Evolutionary conservation across 2,329 filamentous ascomycete genomes (phyloP).

Genomic region (Rhynchosporium graminicola): DNA sequence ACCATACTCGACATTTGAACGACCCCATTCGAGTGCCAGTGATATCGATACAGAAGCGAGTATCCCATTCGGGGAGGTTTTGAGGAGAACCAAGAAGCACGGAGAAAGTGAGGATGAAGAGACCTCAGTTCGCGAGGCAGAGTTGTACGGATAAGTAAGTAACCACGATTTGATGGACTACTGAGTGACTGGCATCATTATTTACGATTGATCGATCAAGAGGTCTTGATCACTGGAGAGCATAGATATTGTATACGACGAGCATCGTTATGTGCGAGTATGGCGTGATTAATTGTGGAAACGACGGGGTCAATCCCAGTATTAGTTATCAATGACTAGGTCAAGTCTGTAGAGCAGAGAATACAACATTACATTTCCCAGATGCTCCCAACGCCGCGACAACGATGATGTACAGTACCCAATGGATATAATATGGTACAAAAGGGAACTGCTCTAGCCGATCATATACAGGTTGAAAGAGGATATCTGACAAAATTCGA

Average conservation of each 20-base stretch:
- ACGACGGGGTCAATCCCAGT: neutral
- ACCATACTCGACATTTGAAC: neutral
- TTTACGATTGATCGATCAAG: neutral
- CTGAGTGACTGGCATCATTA: neutral
- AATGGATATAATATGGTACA: no score
- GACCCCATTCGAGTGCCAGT: constrained; percentile 6
- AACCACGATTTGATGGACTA: neutral
- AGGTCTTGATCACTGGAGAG: neutral
- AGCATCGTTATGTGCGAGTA: neutral
- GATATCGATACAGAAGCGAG: constrained; percentile 14
- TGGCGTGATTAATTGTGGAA: neutral
- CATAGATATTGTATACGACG: neutral
- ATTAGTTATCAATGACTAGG: neutral
- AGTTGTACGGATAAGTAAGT: constrained; percentile 8
- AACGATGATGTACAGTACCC: no score
- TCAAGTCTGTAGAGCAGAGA: neutral
- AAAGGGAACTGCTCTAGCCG: neutral
- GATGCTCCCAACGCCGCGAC: no score
- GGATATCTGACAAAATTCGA: neutral
- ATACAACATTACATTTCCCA: no score
- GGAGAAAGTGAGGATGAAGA: neutral
- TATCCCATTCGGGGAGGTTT: constrained; percentile 12
- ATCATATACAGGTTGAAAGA: neutral
- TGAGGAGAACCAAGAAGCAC: constrained; percentile 7
- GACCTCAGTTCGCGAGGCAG: neutral